These are phyloP conservation scores for Tylopilus cervinicoccineus DNA, from an alignment of 768 basidiomycete species.

Conservation along the genomic window DNA sequence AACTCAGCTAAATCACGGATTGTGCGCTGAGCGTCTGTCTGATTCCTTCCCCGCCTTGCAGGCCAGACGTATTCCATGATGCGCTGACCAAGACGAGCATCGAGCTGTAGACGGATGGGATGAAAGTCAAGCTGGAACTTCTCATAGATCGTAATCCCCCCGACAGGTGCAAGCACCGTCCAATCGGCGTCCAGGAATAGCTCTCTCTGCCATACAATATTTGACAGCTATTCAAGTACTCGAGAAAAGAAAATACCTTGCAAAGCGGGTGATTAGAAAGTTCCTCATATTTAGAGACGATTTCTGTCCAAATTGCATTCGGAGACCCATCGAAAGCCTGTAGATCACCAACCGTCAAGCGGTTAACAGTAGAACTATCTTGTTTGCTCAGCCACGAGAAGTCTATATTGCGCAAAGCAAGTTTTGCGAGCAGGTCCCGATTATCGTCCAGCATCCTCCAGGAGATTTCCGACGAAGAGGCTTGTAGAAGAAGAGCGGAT, in stretches of 20 bases:
- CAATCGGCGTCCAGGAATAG: slow-evolving; percentile 76
- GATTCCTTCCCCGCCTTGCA: slow-evolving; percentile 41
- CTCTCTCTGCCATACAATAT: slow-evolving; percentile 45
- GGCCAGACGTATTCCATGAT: slow-evolving; percentile 92
- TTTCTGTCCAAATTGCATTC: slow-evolving; percentile 82
- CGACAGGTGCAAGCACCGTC: slow-evolving; percentile 85
- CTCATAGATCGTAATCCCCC: slow-evolving; percentile 88
- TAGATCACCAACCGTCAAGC: slow-evolving; percentile 69
- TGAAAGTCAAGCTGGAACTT: slow-evolving; percentile 77
- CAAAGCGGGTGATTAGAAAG: slow-evolving; percentile 64
- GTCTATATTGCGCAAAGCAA: slow-evolving; percentile 74
- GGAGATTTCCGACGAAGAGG: slow-evolving; percentile 80
- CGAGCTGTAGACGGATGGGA: slow-evolving; percentile 83
- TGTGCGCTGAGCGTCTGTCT: not conserved
- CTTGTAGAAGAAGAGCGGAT: slow-evolving; percentile 75
- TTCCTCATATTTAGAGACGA: slow-evolving; percentile 74
- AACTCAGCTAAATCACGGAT: slow-evolving; percentile 12
- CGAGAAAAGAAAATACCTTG: slow-evolving; percentile 44
- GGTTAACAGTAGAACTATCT: slow-evolving; percentile 82
- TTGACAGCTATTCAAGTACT: slow-evolving; percentile 3
- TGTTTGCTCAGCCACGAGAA: slow-evolving; percentile 84
- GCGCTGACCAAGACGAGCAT: slow-evolving; percentile 72
- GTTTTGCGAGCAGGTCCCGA: slow-evolving; percentile 73
- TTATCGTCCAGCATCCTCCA: slow-evolving; percentile 86
- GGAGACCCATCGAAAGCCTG: slow-evolving; percentile 84